Evolutionary conservation across 768 basidiomycete genomes (phyloP), one percentile per base, ranked within the genome.

Genomic region (Lentinula raphanica): DNA sequence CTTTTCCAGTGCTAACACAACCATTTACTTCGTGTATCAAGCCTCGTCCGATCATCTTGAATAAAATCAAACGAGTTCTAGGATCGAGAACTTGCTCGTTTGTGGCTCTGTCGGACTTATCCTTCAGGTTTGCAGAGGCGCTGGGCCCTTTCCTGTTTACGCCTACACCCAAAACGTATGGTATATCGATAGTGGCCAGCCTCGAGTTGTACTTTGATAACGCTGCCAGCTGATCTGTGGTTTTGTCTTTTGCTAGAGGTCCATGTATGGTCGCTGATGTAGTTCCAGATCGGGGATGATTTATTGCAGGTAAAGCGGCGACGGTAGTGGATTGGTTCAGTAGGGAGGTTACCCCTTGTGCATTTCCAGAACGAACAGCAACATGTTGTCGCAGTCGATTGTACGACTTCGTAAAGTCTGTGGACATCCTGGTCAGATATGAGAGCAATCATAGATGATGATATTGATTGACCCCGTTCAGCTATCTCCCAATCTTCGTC

Each of bases 321-420:
- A 88, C 83, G 3, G 82, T 68, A 8, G 76, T 64, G 8, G 74
- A 70, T 4, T 76, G 71, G 53, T 82, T 78, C 15, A 76, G 74
- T 1, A 83, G 74, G 5, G 87, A 87, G 1, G 76, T 67, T 5
- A 77, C 68, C 12, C 86, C 84, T 56, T 83, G 82, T 0, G 83
- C 88, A 56, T 78, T 83, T 2, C 91, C 90, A 17, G 84, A 83
- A 36, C 86, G 86, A 5, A 93, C 88, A 21, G 90, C 90, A 58
- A 92, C 87, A 69, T 98, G 92, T 69, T 98, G 95, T 50, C 90
- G 78, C 29, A 98, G 78, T 23, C 97, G 88, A 73, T 98, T 98
- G 73, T 91, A 99, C 66, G 98, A 94, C 72, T 98, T 98, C 32
- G 97, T 98, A 66, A 99, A 98, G 74, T 99, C 97, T 97, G 55